Base-by-base conservation (phyloP, 2,329 filamentous ascomycete genomes). In the Meredithiella fracta region DNA sequence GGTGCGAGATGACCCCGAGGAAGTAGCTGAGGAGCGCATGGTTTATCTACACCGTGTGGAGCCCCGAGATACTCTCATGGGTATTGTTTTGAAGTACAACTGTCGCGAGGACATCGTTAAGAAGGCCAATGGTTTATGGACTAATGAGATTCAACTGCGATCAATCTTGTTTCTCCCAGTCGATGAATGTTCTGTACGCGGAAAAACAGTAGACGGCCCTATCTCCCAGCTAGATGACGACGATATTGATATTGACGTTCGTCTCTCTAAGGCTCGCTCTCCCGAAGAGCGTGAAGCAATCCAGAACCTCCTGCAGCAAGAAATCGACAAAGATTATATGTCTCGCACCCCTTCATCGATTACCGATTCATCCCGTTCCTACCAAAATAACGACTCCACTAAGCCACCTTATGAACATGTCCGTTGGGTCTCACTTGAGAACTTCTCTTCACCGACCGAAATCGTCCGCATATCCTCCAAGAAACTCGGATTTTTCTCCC, bases 71-170 rank as follows among this genome's bases (percentile, higher is more conserved):
- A 97, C 89, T 1, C 82, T 97, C 62, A 89, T 90, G 1, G 91
- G 92, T 2, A 82, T 98, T 53, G 85, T 92, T 54, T 82, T 98
- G 61, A 86, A 83, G 63, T 98, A 94, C 68, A 84, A 86, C 63
- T 97, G 91, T 66, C 80, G 86, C 60, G 82, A 89, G 56, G 84
- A 90, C 51, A 77, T 85, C 1, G 82, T 98, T 61, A 78, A 87
- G 58, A 92, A 86, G 66, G 82, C 88, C 40, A 98, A 98, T 66
- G 81, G 92, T 9, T 81, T 98, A 64, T 98, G 92, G 92, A 87
- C 89, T 5, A 87, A 89, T 60, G 92, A 97, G 65, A 84, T 97
- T 37, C 91, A 96, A 66, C 80, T 82, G 51, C 82, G 90, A 58
- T 86, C 86, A 63, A 83, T 80, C 60, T 76, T 98, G 15, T 76